phyloP scores from a whole-genome alignment of 441 rosid species.

The Sinapis alba region DNA sequence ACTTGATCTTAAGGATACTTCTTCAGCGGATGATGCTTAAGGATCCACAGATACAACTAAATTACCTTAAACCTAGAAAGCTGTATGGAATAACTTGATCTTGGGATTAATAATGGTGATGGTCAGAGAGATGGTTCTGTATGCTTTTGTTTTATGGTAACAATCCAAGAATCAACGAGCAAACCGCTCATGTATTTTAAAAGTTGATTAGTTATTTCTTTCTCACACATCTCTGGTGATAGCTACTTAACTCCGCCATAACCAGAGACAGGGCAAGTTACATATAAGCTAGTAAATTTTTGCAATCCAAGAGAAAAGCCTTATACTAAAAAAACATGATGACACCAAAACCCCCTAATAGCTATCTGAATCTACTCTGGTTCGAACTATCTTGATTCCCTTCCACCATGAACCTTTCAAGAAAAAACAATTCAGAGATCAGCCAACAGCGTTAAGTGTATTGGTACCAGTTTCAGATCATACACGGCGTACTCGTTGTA shows the following conservation, averaged over 20 bases:
- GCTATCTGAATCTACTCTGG: not conserved
- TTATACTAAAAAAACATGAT: not conserved
- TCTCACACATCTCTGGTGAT: not conserved
- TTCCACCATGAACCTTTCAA: conserved; percentile 63
- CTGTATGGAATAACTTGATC: not conserved
- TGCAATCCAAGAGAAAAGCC: not conserved
- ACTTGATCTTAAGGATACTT: conserved; percentile 85
- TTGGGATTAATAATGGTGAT: not conserved
- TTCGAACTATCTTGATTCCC: conserved; percentile 31
- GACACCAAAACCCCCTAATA: not conserved
- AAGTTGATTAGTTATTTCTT: not conserved
- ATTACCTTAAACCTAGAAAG: not conserved
- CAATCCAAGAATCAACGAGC: not conserved
- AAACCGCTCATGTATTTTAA: not conserved
- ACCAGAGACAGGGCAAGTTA: no score
- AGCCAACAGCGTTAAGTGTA: not conserved
- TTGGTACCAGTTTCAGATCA: conserved; percentile 5
- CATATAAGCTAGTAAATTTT: not conserved
- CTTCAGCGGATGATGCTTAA: conserved; percentile 85
- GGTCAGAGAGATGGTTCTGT: not conserved
- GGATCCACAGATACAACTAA: conserved; percentile 23
- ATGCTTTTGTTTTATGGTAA: conserved; percentile 14
- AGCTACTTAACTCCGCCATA: no score
- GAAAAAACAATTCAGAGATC: not conserved
- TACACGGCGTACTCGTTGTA: conserved; percentile 77